Base-by-base conservation (phyloP, 768 basidiomycete species). In the Lactarius indigo region DNA sequence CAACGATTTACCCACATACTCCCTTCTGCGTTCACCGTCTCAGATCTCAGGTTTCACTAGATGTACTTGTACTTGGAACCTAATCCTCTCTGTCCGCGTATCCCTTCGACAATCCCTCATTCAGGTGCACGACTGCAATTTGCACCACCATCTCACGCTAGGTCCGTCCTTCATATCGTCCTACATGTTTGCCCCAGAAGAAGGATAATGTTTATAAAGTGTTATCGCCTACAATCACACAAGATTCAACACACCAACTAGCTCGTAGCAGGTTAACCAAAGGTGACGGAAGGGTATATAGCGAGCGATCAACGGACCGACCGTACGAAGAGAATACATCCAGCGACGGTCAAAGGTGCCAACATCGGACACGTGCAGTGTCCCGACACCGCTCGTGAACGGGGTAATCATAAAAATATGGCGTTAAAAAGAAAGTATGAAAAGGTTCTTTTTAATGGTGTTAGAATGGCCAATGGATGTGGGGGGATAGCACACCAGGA, bases 201-300 rank as follows among this genome's bases (percentile, higher is more conserved):
- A 28, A 30, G 3, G 1, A 55, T 5, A 10, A 56, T 52, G 50
- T 5, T 15, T 6, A 52, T 18, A 47, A 47, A 4, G 13, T 47
- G 60, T 57, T 17, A 33, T n/a, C 33, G 55, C 55, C 56, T 66
- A 62, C 28, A 62, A 39, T 58, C 57, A 52, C 47, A 63, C 37
- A 17, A n/a, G n/a, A 31, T 18, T 54, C 37, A 54, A 58, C 39
- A 52, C 3, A 56, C 57, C 44, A 54, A 58, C 55, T 59, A 41
- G 33, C 62, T 35, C 39, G 28, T 64, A 63, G 31, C 28, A 67
- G 23, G 39, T 20, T 63, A 66, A 58, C n/a, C 37, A 57, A 66
- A 33, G 47, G 44, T 62, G 65, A 44, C 23, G 15, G 47, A 50
- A 18, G 35, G 66, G 66, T 68, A 68, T 68, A 63, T 44, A 54